Base-by-base conservation (phyloP, 1,139 yeast species). In the Ogataea hybrid region DNA sequence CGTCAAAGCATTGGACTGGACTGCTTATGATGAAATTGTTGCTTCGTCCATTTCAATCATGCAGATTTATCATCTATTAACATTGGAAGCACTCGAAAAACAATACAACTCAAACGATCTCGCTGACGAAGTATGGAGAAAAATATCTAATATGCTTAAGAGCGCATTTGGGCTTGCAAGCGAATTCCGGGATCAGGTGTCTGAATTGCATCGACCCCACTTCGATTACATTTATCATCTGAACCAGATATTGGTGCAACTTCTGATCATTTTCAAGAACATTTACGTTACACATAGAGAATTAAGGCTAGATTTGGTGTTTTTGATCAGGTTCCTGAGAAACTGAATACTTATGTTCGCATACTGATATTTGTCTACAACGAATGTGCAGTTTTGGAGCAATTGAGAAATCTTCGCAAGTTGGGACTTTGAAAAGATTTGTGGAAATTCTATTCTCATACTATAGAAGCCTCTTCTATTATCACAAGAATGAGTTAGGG, bases 291-390 rank as follows among this genome's bases (percentile, higher is more conserved):
- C 53, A 1, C 38, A 44, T 11, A 18, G 34, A 8, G 53, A 51
- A 43, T 56, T 5, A 51, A 49, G 21, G 32, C 46, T 1, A 43
- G 42, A 7, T 53, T 54, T 41, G 60, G 58, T 2, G 49, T 48
- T 12, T 51, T 56, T 35, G 56, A 53, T n/a, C 39, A 49, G 11
- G 28, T 54, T n/a, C 57, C 57, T 8, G 48, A 49, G 6, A 48
- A 43, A 31, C 40, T 51, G 12, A 37, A 44, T 3, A 46, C 44
- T 1, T 57, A 38, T 37, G 36, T 47, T 15, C 50, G 49, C 23
- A 54, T 57, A 8, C 21, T 53, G 11, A 40, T 57, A 3, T 53
- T 49, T 32, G 48, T 52, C 12, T 37, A 55, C 31, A 55, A 55
- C 28, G 56, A 57, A 35, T 30, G 44, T 10, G 16, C 39, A 6